Evolutionary conservation across 2,329 filamentous ascomycete species (phyloP).

Genomic region (Fusarium penzigii): DNA sequence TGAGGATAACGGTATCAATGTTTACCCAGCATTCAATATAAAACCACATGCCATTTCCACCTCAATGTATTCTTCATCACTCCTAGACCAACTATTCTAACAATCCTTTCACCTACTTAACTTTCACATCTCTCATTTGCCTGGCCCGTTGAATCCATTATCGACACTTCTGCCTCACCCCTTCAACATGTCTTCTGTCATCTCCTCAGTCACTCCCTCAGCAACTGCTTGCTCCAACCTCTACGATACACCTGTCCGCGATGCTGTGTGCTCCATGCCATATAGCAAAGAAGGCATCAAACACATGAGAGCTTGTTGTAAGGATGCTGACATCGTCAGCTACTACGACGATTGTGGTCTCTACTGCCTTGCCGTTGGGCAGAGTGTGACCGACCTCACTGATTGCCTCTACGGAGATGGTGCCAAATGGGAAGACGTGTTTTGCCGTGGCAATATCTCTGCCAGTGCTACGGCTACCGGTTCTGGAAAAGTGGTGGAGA

Average conservation of each 20-base stretch:
- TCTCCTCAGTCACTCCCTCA: not conserved
- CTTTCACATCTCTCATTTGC: too few species aligned
- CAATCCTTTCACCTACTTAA: too few species aligned
- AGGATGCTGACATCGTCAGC: conserved; percentile 40
- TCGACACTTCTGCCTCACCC: not conserved
- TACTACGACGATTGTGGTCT: conserved; percentile 49
- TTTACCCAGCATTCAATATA: too few species aligned
- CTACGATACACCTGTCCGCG: conserved; percentile 44
- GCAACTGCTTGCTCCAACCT: conserved; percentile 17
- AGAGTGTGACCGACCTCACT: conserved; percentile 28
- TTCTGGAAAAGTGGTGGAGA: conserved; percentile 24
- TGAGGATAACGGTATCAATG: too few species aligned
- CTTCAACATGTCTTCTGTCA: conserved; percentile 3
- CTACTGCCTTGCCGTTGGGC: conserved; percentile 42
- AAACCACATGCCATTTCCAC: too few species aligned
- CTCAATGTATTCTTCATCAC: too few species aligned
- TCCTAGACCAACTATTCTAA: too few species aligned
- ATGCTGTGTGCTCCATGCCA: conserved; percentile 45
- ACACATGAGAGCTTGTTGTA: conserved; percentile 47
- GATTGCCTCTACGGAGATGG: conserved; percentile 42
- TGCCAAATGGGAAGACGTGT: conserved; percentile 38
- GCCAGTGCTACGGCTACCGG: conserved; percentile 41
- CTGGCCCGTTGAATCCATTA: not conserved
- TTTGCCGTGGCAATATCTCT: conserved; percentile 44
- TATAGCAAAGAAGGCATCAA: conserved; percentile 42